These are phyloP conservation scores for Turritis glabra DNA, from an alignment of 345 rosid species.

Conservation along the genomic window DNA sequence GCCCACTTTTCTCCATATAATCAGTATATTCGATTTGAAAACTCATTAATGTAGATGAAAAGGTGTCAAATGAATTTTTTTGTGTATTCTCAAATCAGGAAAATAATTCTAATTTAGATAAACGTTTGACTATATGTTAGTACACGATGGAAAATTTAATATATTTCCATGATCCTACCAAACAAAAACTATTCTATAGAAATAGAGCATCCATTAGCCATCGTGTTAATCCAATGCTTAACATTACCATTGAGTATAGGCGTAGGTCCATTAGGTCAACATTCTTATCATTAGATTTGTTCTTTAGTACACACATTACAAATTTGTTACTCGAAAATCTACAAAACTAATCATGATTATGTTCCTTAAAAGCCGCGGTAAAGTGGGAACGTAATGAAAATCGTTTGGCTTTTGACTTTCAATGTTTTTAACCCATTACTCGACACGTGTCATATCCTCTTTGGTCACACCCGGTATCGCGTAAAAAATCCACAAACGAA, in stretches of 20 bases:
- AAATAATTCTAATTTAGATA: not conserved
- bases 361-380: constrained; percentile 36
- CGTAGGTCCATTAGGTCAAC: constrained; percentile 30
- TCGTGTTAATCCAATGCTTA: constrained; percentile 3
- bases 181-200: constrained; percentile 11
- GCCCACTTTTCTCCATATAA: not conserved
- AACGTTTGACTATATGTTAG: not conserved
- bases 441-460: not conserved
- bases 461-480: constrained; percentile 14
- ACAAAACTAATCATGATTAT: constrained; percentile 36
- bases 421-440: not conserved
- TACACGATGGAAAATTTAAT: not conserved
- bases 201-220: not conserved
- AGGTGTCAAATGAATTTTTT: no score
- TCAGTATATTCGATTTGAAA: no score
- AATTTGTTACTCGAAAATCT: not conserved
- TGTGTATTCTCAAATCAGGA: not conserved
- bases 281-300: constrained; percentile 34
- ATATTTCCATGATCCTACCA: constrained; percentile 3
- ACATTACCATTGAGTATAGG: constrained; percentile 23
- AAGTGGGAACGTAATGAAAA: constrained; percentile 24
- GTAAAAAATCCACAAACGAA: constrained; percentile 17
- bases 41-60: not conserved
- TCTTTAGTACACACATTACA: not conserved
- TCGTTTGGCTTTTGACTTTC: constrained; percentile 16